Evolutionary conservation across 2,329 filamentous ascomycete species (phyloP), one percentile per base, ranked within the genome.

Genomic region (Ophiostoma novo-ulmi): DNA sequence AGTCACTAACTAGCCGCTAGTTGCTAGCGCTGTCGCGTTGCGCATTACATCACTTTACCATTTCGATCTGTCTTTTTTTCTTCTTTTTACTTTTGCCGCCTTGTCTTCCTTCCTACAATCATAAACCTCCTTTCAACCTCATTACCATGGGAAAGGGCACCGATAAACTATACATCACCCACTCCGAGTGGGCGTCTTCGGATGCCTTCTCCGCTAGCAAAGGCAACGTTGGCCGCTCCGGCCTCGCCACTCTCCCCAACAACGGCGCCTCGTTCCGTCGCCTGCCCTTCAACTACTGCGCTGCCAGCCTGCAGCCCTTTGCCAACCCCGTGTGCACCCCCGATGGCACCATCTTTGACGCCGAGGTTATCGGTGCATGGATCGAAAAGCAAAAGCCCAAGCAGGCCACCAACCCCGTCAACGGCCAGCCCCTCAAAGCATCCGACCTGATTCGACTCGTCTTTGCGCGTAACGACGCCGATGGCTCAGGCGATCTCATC

Each of bases 251-350:
- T n/a, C 63, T 39, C 5, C 20, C 63, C 20, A 68, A 69, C 63
- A 44, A 70, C 17, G 76, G 74, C 68, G 69, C 73, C 67, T 80
- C 74, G 2, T 98, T 98, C 83, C 92, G 91, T 77, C 91, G 93
- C 65, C 87, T 99, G 1, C 95, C 96, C 39, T 99, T 96, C 87
- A 98, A 97, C 84, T 98, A 95, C 82, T 99, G 95, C 86, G 93
- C 95, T 73, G 89, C 97, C 55, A 97, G 92, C 72, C 89, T 99
- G 44, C 95, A 98, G 78, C 96, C 96, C 8, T 99, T 97, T 83
- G 88, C 90, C 77, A 92, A 97, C 77, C 94, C 95, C 5, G 95
- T 99, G 48, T 99, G 95, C 83, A 98, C 94, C 0, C 78, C 86
- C 3, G 85, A 91, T 61, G 95, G 95, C 69, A 95, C 90, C 14